phyloP scores from a whole-genome alignment of 176 grass and related monocot species.

The Carex myosuroides region DNA sequence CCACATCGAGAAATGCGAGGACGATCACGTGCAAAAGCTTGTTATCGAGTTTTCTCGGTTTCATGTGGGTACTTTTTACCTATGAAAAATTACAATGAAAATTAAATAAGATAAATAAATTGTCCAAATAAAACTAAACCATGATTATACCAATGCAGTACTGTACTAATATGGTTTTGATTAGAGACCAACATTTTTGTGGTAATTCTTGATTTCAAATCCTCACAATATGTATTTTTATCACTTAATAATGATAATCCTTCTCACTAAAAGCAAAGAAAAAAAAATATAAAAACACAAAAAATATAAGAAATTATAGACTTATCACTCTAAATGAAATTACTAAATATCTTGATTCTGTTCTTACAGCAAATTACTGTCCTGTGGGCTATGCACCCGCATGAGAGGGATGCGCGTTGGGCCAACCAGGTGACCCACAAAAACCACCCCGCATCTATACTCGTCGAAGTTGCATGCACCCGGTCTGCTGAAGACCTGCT shows the following conservation, averaged over 20 bases:
- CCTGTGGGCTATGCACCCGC: constrained; percentile 90
- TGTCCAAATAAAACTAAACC: not conserved
- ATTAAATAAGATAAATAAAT: not conserved
- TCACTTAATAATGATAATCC: not conserved
- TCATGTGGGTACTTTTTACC: constrained; percentile 25
- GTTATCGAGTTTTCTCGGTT: constrained; percentile 76
- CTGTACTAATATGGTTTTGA: not conserved
- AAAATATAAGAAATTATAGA: not conserved
- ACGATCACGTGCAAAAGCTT: constrained; percentile 50
- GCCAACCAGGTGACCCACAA: constrained; percentile 69
- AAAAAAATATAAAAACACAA: not conserved
- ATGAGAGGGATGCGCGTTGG: constrained; percentile 79
- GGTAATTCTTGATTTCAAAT: not conserved
- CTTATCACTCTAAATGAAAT: not conserved
- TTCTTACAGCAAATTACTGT: constrained; percentile 52
- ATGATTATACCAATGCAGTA: not conserved
- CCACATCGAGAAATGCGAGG: constrained; percentile 58
- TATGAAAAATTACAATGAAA: not conserved
- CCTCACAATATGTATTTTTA: not conserved
- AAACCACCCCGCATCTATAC: constrained; percentile 40
- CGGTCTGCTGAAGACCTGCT: constrained; percentile 76
- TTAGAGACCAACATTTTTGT: not conserved
- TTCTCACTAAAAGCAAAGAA: not conserved
- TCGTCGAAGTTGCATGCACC: constrained; percentile 74
- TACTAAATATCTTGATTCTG: not conserved